These are phyloP conservation scores for Gnomoniopsis sp. DNA, from an alignment of 2,329 filamentous ascomycete genomes.

Conservation along the genomic window DNA sequence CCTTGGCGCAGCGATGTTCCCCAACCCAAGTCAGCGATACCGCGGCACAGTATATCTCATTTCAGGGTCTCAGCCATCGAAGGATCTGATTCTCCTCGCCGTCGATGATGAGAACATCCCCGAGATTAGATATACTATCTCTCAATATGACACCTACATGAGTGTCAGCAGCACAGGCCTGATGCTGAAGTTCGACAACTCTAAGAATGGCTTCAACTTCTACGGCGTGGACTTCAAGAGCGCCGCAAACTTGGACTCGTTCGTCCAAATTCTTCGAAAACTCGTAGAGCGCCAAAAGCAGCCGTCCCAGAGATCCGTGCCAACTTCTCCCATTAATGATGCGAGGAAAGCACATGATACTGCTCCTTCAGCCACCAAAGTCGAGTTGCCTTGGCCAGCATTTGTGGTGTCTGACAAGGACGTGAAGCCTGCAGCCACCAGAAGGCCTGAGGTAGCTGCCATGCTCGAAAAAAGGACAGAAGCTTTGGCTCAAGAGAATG, in stretches of 20 bases:
- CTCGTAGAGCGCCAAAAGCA: not conserved
- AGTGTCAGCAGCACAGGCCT: not conserved
- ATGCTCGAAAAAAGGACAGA: not conserved
- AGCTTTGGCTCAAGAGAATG: not conserved
- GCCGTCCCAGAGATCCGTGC: not conserved
- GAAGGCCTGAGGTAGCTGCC: not conserved
- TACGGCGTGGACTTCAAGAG: slow-evolving; percentile 4
- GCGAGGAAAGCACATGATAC: not conserved
- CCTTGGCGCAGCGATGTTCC: not conserved
- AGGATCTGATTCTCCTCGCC: slow-evolving; percentile 4
- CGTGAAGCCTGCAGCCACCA: not conserved
- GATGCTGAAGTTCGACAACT: slow-evolving; percentile 11
- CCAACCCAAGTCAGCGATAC: not conserved
- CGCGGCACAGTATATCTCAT: slow-evolving; percentile 2
- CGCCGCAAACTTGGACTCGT: not conserved
- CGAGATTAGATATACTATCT: not conserved
- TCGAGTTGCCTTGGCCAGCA: not conserved
- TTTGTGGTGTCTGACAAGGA: not conserved
- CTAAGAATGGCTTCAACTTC: not conserved
- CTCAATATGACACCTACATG: not conserved
- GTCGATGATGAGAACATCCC: not conserved
- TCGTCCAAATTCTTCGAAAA: not conserved
- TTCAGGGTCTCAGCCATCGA: not conserved
- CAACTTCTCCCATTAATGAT: not conserved
- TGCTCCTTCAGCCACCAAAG: not conserved